Base-by-base conservation (phyloP, 306 rosid genomes). In the Begonia masoniana region DNA sequence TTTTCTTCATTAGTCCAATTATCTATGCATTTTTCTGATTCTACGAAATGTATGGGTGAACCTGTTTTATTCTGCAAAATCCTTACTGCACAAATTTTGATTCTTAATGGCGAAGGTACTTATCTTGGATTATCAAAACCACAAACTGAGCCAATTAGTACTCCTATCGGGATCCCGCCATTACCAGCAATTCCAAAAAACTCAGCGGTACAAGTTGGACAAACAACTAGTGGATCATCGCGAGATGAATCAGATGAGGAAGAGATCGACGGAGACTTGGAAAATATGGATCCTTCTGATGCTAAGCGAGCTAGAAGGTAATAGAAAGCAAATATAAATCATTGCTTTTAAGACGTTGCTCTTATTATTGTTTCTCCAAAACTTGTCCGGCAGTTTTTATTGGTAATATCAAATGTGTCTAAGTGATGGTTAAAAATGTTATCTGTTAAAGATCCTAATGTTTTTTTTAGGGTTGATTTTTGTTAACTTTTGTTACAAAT, bases 241-340 rank as follows among this genome's bases (percentile, higher is more conserved):
- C 74, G 74, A 59, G 84, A 78, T 12, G 80, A 78, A 14, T 78
- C 84, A 0, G 84, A 78, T 47, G 80, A 78, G 58, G 84, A 78
- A 67, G 84, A 78, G 1, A 72, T 78, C 45, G 84, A 78, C 14
- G 80, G 74, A 24, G 84, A 78, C 57, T 60, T 57, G 4, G 82
- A 72, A 50, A 66, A 72, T 53, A 68, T 68, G 82, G 79, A 61
- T 74, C 83, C 77, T 53, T 46, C 80, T 6, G 78, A 71, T 74
- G 65, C 58, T n/a, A 78, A 75, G 54, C 84, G 84, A 10, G 80
- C 80, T 15, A 71, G 84, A 64, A 78, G 84, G 84, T 78, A 66
- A 51, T 35, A 12, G 15, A 16, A 41, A 48, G 13, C 39, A 31
- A 5, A 31, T 31, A 31, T 31, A 31, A 31, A 31, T 31, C 39